Percentiles rank a stretch among this genome's conserved stretches.
Conservation (phyloP, 495 filamentous ascomycete genomes). For the Penicillium salamii region DNA sequence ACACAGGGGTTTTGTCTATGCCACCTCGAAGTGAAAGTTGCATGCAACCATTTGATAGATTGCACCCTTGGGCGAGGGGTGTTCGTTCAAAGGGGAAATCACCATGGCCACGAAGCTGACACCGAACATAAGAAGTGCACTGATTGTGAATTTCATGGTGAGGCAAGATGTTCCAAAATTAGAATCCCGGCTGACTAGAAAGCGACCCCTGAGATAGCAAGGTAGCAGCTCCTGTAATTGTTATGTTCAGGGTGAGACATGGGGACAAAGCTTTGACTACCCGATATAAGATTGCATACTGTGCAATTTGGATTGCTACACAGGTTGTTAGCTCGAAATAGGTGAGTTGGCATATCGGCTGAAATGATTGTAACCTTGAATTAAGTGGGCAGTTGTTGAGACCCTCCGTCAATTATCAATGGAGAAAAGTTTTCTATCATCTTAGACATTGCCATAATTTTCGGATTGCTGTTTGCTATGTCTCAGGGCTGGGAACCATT, state of each 20-base stretch:
- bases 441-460: background rate
- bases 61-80: too few species aligned
- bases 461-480: background rate
- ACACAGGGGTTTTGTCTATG: background rate
- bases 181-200: background rate
- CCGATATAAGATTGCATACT: conserved; percentile 1
- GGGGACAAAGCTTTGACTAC: background rate
- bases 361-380: conserved; percentile 1
- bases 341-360: background rate
- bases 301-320: conserved; percentile 7
- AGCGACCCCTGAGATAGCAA: too few species aligned
- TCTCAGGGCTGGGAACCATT: background rate
- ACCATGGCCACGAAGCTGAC: background rate
- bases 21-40: background rate
- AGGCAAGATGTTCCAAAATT: background rate
- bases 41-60: conserved; percentile 7
- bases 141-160: too few species aligned
- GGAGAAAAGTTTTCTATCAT: background rate
- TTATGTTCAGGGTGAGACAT: background rate
- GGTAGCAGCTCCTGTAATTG: background rate
- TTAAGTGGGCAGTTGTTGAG: background rate
- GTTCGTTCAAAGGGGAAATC: background rate
- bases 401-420: background rate
- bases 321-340: background rate
- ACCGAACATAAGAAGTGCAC: too few species aligned